phyloP scores from a whole-genome alignment of 2,329 filamentous ascomycete species.

The Calonectria leucothoes region DNA sequence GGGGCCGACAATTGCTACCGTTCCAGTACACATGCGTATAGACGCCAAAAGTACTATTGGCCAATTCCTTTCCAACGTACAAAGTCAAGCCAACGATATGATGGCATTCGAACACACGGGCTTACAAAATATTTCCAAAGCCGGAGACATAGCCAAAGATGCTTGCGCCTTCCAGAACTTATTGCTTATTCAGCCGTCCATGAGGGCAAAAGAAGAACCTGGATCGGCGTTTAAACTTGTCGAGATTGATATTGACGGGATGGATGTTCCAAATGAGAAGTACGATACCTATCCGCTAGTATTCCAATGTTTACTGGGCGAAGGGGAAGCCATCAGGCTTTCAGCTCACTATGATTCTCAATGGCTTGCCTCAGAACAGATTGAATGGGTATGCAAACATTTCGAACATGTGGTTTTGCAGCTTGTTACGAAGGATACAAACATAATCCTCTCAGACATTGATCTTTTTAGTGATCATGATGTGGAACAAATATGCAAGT shows the following conservation, averaged over 20 bases:
- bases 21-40: not conserved
- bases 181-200: constrained; percentile 6
- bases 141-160: not conserved
- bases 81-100: not conserved
- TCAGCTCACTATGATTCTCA: constrained; percentile 1
- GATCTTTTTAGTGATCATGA: constrained; percentile 2
- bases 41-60: not conserved
- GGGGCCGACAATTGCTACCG: constrained; percentile 4
- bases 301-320: not conserved
- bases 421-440: not conserved
- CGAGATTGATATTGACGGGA: constrained; percentile 17
- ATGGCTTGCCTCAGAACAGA: not conserved
- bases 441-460: not conserved
- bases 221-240: constrained; percentile 11
- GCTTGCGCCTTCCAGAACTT: constrained; percentile 6
- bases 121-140: constrained; percentile 5
- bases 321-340: not conserved
- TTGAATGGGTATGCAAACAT: not conserved
- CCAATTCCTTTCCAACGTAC: not conserved
- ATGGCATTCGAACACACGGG: constrained; percentile 1
- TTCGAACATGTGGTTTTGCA: not conserved
- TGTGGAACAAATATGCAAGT: not conserved
- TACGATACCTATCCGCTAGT: constrained; percentile 9
- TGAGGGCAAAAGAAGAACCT: not conserved
- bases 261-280: not conserved